Evolutionary conservation across 306 rosid species (phyloP).

Genomic region (Pterocarpus santalinus): DNA sequence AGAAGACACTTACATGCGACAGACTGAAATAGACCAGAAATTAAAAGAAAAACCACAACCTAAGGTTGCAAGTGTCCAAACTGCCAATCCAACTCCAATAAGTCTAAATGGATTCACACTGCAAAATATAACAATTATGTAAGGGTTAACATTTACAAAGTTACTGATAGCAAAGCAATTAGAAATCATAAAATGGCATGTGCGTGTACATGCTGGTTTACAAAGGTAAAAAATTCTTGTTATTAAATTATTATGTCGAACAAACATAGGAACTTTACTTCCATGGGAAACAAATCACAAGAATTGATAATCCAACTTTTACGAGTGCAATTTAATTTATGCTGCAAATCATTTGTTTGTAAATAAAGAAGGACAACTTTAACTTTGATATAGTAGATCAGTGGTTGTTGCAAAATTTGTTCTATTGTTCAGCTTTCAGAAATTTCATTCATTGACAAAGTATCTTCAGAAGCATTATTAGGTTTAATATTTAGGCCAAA

Average conservation of each 20-base stretch:
- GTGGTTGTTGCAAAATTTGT: background rate
- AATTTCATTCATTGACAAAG: slow-evolving; percentile 10
- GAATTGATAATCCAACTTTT: background rate
- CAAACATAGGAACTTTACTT: background rate
- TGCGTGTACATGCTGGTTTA: slow-evolving; percentile 16
- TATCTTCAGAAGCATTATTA: too few relatives aligned
- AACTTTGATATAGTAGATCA: background rate
- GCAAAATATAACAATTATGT: slow-evolving; percentile 51
- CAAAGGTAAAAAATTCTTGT: too few relatives aligned
- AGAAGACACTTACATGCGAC: slow-evolving; percentile 75
- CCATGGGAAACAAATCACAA: background rate
- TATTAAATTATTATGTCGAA: too few relatives aligned
- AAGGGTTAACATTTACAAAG: slow-evolving; percentile 24
- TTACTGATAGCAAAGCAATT: slow-evolving; percentile 1
- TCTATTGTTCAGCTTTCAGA: slow-evolving; percentile 20
- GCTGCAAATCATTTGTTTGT: background rate
- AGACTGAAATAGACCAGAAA: slow-evolving; percentile 85
- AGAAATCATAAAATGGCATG: slow-evolving; percentile 15
- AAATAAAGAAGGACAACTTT: slow-evolving; percentile 2
- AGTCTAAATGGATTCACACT: slow-evolving; percentile 88
- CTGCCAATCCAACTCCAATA: slow-evolving; percentile 89
- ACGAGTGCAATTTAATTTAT: background rate
- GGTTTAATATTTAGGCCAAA: background rate
- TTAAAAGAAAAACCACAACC: slow-evolving; percentile 78
- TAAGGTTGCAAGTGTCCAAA: slow-evolving; percentile 82